phyloP scores from a whole-genome alignment of 2,329 filamentous ascomycete genomes.

The Chaetoscypha palmicola region DNA sequence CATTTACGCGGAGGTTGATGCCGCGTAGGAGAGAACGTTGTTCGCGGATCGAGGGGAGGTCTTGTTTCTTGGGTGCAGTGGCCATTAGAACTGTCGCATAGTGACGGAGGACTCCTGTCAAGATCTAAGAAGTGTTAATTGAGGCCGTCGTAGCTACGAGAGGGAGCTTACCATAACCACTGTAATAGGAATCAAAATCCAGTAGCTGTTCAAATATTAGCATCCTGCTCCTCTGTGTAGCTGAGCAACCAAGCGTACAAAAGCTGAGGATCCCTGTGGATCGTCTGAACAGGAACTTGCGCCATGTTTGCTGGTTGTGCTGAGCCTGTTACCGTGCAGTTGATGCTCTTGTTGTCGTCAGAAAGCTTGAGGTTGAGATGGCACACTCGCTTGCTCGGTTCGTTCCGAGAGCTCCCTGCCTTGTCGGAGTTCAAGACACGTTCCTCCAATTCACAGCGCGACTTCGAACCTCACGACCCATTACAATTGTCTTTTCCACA shows the following conservation, averaged over 20 bases:
- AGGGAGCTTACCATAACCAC: conserved; percentile 71
- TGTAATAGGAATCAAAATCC: conserved; percentile 96
- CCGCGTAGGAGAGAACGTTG: conserved; percentile 79
- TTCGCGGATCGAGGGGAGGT: conserved; percentile 71
- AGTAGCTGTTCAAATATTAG: conserved; percentile 62
- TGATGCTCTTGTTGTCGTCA: conserved; percentile 3
- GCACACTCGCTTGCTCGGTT: conserved; percentile 21
- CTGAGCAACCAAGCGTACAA: conserved; percentile 58
- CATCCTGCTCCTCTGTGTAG: conserved; percentile 10
- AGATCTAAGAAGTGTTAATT: conserved; percentile 46
- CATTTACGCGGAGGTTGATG: conserved; percentile 76
- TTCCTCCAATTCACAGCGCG: conserved; percentile 17
- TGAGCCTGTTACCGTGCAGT: neutral
- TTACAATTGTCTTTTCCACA: conserved; percentile 2
- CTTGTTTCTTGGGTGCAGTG: conserved; percentile 73
- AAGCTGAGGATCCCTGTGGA: conserved; percentile 95
- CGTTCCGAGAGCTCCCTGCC: conserved; percentile 21
- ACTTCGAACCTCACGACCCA: conserved; percentile 1
- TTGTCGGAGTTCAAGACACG: conserved; percentile 29
- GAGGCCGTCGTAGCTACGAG: neutral
- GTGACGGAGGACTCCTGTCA: conserved; percentile 92
- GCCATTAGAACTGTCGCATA: conserved; percentile 92
- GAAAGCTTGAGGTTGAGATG: conserved; percentile 7
- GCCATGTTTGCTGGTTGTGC: conserved; percentile 54
- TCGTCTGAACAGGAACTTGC: conserved; percentile 82